Base-by-base conservation (phyloP, 129 eudicot genomes). In the Glebionis coronaria region DNA sequence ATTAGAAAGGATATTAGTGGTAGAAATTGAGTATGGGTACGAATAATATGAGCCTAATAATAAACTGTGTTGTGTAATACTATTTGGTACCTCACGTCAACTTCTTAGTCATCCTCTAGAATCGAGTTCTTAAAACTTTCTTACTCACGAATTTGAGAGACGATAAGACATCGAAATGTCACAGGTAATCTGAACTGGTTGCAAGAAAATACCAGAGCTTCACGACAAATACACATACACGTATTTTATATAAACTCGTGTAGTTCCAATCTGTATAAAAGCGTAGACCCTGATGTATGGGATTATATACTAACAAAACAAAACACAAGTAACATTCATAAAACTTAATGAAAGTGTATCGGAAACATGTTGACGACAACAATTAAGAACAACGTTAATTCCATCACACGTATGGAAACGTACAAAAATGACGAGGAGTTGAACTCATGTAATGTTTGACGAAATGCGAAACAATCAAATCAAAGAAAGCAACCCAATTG, bases 401-500 rank as follows among this genome's bases (percentile, higher is more conserved):
- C n/a, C 23, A 45, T 56, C 38, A 44, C 72, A 44, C 49, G 35
- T 31, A 73, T 23, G 16, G 49, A 18, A 70, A 47, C 51, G 4
- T 31, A 73, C 42, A 73, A 55, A 56, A 29, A n/a, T 56, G 18
- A 51, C 18, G 45, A 72, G 25, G 53, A 53, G 19, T 73, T 7
- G 63, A 73, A 46, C 40, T 53, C 8, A 63, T 64, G 35, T 64
- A 54, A 56, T 16, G 55, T 49, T 65, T 21, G 66, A 8, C 42
- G 58, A 74, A 67, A 47, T 46, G 16, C 20, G 50, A 47, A 47
- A 67, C 73, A 45, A 67, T n/a, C 68, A 74, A 74, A 74, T 57
- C 49, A 57, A 13, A 45, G 79, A 58, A 46, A 74, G 73, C 55
- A 49, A 66, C 73, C 21, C 18, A 66, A 66, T 74, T 57, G 79